Evolutionary conservation across 225 moss, liverwort and hornwort genomes (phyloP), one percentile per base, ranked within the genome.

Genomic region (Antitrichia curtipendula): DNA sequence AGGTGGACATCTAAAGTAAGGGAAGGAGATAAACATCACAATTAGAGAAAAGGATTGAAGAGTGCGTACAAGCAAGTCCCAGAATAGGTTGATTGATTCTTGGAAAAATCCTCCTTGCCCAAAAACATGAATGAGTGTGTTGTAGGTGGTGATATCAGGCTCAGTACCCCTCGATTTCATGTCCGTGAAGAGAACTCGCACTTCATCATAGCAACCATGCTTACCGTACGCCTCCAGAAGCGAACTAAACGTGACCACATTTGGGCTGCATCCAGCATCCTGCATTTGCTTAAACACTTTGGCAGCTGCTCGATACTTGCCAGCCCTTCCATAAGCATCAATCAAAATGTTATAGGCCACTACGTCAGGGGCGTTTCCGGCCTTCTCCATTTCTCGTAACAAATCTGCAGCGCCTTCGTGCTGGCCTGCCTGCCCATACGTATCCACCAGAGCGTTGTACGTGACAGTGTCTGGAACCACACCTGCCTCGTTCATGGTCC

Each of bases 401-500:
- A 99, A 90, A 87, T 97, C 94, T 9, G 92, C 94, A 78, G 95
- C 99, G 36, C 97, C 97, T 90, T 96, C 97, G 76, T 94, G 96
- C 54, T 91, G 80, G 58, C 86, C 92, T 59, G 94, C 99, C 80
- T 95, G 96, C 49, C 97, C 97, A 88, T 96, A 96, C 12, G 97
- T 96, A 34, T 99, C 97, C 71, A 99, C 99, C 28, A 99, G 81
- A 41, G 99, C 97, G 83, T 94, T 95, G 92, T 99, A 99, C 25
- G 99, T 96, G 60, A 99, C 90, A 27, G 96, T 71, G 81, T 99
- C 97, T 40, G 99, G 99, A 32, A 99, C 94, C 49, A 99, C 99
- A 59, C 99, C 99, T 64, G 99, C 97, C 92, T 99, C 99, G 85
- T 99, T 99, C 99, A 99, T 99, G 45, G 96, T 99, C 36, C 99